These are phyloP conservation scores for Cladosporium velox DNA, from an alignment of 2,329 filamentous ascomycete genomes.

Conservation along the genomic window DNA sequence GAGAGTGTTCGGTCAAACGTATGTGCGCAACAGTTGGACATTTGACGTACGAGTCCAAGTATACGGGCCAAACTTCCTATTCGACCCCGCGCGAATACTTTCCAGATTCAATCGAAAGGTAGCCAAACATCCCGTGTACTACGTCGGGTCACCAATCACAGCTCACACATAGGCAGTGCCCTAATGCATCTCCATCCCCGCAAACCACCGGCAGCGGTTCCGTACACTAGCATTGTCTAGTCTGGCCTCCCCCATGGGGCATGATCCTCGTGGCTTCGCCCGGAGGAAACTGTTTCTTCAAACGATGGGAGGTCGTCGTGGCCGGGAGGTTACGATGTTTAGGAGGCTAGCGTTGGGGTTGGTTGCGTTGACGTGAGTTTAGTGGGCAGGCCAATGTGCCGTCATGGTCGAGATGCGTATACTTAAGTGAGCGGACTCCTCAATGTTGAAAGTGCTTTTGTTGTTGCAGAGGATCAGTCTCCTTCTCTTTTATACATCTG, in stretches of 20 bases:
- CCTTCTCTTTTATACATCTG: not conserved
- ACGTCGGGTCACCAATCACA: not conserved
- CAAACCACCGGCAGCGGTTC: not conserved
- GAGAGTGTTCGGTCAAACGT: not conserved
- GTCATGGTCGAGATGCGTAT: not conserved
- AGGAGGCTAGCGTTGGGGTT: not conserved
- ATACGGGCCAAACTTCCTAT: not conserved
- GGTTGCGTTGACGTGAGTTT: not conserved
- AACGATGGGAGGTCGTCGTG: not conserved
- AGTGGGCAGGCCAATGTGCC: not conserved
- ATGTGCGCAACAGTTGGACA: not conserved
- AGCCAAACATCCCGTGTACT: not conserved
- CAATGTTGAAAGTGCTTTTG: not conserved
- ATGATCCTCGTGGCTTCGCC: not conserved
- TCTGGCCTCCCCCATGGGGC: not conserved
- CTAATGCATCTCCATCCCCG: not conserved
- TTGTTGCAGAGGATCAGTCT: not conserved
- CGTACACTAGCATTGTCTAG: not conserved
- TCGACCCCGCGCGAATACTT: not conserved
- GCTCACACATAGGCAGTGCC: not conserved
- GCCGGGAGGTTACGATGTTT: not conserved
- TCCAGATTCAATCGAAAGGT: not conserved
- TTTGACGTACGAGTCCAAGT: not conserved
- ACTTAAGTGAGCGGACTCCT: not conserved
- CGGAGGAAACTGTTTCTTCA: conserved; percentile 7